Conservation (phyloP, 441 rosid species). For the Populus hybrid region DNA sequence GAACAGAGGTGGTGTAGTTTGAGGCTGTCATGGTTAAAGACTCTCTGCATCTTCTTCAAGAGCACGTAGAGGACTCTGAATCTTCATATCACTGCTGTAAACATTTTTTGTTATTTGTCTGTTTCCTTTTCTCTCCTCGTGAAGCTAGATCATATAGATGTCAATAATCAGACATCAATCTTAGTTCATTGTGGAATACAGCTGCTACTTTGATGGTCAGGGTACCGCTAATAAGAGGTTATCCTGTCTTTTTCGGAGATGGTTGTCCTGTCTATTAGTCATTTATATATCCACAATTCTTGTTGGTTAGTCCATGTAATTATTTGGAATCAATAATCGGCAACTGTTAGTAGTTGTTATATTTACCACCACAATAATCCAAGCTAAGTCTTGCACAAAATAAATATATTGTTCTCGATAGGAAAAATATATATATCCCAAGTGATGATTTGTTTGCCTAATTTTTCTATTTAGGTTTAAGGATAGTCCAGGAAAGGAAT, state of each 20-base stretch:
- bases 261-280: constrained; percentile 21
- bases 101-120: background rate
- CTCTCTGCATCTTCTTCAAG: background rate
- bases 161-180: background rate
- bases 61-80: background rate
- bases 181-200: constrained; percentile 18
- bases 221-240: constrained; percentile 18
- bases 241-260: constrained; percentile 22
- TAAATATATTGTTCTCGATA: background rate
- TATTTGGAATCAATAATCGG: background rate
- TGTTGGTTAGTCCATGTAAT: background rate
- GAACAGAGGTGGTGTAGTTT: background rate
- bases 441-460: background rate
- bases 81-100: background rate
- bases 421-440: background rate
- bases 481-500: background rate
- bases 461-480: background rate
- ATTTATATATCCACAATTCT: background rate
- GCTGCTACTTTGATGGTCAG: constrained; percentile 16
- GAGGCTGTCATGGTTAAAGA: background rate
- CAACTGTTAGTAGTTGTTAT: background rate
- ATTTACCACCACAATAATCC: background rate
- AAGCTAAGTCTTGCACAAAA: background rate
- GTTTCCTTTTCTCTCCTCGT: background rate
- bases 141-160: background rate